Evolutionary conservation across 1,284 basidiomycete genomes (phyloP).

Genomic region (Fistulina hepatica): DNA sequence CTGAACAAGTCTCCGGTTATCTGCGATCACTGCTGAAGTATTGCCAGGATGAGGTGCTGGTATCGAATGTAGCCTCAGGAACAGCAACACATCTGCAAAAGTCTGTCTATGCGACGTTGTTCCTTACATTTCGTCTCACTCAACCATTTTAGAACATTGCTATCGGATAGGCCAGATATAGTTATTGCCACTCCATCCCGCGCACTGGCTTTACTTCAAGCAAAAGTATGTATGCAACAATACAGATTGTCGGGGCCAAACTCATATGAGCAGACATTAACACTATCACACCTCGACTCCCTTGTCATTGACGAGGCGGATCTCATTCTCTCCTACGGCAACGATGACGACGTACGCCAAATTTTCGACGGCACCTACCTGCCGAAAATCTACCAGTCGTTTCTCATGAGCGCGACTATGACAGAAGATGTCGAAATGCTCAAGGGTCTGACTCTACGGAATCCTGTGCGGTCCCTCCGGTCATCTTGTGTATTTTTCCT

Average conservation of each 20-base stretch:
- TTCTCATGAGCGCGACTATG: constrained; percentile 97
- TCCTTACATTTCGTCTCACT: background rate
- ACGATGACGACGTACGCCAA: constrained; percentile 83
- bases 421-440: constrained; percentile 90
- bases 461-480: constrained; percentile 53
- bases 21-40: constrained; percentile 59
- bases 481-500: constrained; percentile 18
- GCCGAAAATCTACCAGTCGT: constrained; percentile 87
- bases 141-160: constrained; percentile 44
- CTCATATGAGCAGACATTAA: constrained; percentile 37
- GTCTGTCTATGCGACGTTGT: constrained; percentile 31
- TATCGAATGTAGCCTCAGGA: constrained; percentile 76
- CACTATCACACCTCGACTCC: constrained; percentile 59
- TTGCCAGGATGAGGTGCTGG: constrained; percentile 65
- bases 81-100: constrained; percentile 67
- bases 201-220: constrained; percentile 68
- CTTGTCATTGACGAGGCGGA: constrained; percentile 98
- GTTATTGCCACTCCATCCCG: constrained; percentile 88
- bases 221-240: constrained; percentile 39
- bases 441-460: constrained; percentile 80
- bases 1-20: constrained; percentile 80
- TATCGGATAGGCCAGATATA: constrained; percentile 90
- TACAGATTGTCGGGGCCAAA: constrained; percentile 1
- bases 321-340: constrained; percentile 93
- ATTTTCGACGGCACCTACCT: constrained; percentile 73